Evolutionary conservation across 208 protist species (phyloP).

Genomic region (Crithidia expoeki): DNA sequence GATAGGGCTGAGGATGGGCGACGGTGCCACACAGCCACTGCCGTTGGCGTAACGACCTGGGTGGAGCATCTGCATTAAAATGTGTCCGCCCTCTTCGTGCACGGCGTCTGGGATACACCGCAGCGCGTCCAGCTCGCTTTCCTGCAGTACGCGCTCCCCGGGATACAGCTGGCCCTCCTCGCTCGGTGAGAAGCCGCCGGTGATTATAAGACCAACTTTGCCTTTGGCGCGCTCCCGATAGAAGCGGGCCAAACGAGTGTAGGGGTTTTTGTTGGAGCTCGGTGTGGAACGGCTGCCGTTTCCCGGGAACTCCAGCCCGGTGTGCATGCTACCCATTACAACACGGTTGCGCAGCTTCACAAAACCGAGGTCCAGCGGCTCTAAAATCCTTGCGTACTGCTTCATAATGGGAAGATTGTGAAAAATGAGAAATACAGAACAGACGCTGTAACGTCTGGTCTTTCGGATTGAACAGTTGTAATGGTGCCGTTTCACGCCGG

Average conservation of each 20-base stretch:
- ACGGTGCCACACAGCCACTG: slow-evolving; percentile 56
- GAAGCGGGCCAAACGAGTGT: slow-evolving; percentile 70
- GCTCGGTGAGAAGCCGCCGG: slow-evolving; percentile 88
- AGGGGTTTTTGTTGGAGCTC: slow-evolving; percentile 53
- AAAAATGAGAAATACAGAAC: background rate
- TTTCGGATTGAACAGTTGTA: background rate
- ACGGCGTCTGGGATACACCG: slow-evolving; percentile 84
- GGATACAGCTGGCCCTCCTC: slow-evolving; percentile 70
- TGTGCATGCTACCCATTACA: slow-evolving; percentile 83
- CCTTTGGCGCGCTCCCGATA: slow-evolving; percentile 84
- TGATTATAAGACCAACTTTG: slow-evolving; percentile 89
- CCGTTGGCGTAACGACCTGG: slow-evolving; percentile 77
- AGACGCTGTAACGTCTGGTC: background rate
- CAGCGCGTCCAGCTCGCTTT: slow-evolving; percentile 62
- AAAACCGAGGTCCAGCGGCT: slow-evolving; percentile 66
- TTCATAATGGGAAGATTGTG: slow-evolving; percentile 34
- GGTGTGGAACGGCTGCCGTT: slow-evolving; percentile 25
- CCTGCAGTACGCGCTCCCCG: slow-evolving; percentile 70
- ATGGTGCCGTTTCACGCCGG: no score
- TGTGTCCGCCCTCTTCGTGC: slow-evolving; percentile 84
- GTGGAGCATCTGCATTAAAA: slow-evolving; percentile 94
- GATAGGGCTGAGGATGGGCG: slow-evolving; percentile 59
- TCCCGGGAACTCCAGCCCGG: slow-evolving; percentile 63
- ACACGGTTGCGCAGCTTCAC: slow-evolving; percentile 79
- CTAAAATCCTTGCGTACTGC: slow-evolving; percentile 42